A percentile compares a stretch with the other conserved stretches of the same genome.
Conservation (phyloP, 176 grass and related monocot genomes). For the Guadua angustifolia region DNA sequence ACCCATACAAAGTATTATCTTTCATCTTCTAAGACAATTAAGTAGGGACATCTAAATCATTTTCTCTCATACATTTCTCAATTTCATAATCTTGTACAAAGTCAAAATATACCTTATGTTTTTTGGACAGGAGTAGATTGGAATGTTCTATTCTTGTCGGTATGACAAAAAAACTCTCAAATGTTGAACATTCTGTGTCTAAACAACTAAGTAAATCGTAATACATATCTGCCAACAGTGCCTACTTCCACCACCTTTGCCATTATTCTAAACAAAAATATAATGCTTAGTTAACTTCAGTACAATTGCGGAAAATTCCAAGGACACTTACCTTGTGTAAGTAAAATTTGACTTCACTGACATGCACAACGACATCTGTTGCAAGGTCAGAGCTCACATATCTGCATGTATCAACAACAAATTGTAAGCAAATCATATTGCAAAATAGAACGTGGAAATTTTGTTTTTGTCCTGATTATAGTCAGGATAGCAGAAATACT, state of each 20-base stretch:
- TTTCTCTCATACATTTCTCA: too few species aligned
- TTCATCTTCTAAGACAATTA: too few species aligned
- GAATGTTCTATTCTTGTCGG: conserved; percentile 1
- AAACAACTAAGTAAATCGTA: not conserved
- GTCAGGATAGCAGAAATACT: not conserved
- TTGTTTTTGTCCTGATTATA: not conserved
- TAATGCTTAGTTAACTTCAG: not conserved
- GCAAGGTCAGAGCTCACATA: conserved; percentile 88
- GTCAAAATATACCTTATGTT: too few species aligned
- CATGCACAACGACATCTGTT: conserved; percentile 77
- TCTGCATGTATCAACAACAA: conserved; percentile 50
- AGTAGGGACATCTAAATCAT: too few species aligned
- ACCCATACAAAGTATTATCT: too few species aligned
- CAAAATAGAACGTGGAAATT: not conserved
- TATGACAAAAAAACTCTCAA: conserved; percentile 10
- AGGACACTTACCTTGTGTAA: conserved; percentile 78
- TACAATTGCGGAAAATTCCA: not conserved
- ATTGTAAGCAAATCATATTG: conserved; percentile 32
- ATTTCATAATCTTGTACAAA: too few species aligned
- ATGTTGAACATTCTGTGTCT: conserved; percentile 5
- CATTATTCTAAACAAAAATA: conserved; percentile 36
- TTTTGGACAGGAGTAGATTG: not conserved
- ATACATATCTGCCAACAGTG: conserved; percentile 11
- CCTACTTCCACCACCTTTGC: not conserved
- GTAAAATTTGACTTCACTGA: conserved; percentile 73